Evolutionary conservation across 148 eudicot genomes (phyloP).

Genomic region (Chenopodium formosanum): DNA sequence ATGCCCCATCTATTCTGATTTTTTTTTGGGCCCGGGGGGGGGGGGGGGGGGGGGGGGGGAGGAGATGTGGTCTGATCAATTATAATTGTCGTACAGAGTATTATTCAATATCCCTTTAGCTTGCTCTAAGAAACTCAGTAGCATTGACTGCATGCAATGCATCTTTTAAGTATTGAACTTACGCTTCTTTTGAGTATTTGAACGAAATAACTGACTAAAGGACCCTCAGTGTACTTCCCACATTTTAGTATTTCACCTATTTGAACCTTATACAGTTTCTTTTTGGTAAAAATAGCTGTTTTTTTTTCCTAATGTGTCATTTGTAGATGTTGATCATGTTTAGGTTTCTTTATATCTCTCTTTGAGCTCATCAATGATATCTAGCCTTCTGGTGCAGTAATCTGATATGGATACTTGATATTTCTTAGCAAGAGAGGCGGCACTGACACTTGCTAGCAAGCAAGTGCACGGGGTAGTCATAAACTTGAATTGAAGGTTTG

Average conservation of each 20-base stretch:
- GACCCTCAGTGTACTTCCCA: no score
- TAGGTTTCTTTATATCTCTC: neutral
- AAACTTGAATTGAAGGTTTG: neutral
- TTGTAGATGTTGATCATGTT: neutral
- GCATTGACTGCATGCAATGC: no score
- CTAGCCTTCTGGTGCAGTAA: conserved; percentile 11
- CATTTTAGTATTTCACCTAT: no score
- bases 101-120: neutral
- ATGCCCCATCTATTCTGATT: neutral
- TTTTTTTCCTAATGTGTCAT: neutral
- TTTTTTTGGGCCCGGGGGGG: no score
- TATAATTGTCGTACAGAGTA: neutral
- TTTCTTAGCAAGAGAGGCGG: neutral
- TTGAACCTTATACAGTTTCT: no score
- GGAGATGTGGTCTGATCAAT: neutral
- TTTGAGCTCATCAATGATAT: neutral
- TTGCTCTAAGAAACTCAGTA: neutral
- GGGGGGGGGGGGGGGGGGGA: no score
- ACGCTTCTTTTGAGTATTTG: no score
- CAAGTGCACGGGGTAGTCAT: neutral
- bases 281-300: neutral
- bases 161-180: no score
- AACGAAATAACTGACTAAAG: no score
- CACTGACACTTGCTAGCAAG: neutral
- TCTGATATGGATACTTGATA: neutral